Conservation (phyloP, 2,329 filamentous ascomycete species). For the Cercospora beticola region DNA sequence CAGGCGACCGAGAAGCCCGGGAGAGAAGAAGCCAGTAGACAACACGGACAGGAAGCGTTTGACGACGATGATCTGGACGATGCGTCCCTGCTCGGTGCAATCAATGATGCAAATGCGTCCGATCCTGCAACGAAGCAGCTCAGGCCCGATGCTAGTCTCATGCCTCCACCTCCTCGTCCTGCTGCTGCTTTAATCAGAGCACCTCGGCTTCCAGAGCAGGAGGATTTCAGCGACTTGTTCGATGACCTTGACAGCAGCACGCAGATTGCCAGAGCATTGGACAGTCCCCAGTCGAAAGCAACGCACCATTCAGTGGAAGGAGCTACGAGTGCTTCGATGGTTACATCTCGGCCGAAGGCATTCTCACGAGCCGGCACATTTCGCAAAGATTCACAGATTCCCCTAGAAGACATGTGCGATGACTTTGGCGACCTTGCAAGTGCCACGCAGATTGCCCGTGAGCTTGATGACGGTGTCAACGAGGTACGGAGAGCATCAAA, state of each 20-base stretch:
- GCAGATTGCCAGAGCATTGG: constrained; percentile 47
- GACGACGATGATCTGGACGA: constrained; percentile 37
- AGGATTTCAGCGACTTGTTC: constrained; percentile 30
- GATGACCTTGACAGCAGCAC: constrained; percentile 47
- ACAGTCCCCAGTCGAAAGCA: neutral
- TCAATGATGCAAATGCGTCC: neutral
- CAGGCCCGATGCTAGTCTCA: neutral
- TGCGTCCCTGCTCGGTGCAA: neutral
- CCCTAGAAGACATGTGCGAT: constrained; percentile 26
- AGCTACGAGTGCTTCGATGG: neutral
- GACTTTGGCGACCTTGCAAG: constrained; percentile 46
- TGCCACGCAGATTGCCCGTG: constrained; percentile 48
- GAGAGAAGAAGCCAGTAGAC: neutral
- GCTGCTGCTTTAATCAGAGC: neutral
- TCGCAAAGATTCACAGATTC: neutral
- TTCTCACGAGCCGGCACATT: neutral
- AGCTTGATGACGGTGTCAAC: constrained; percentile 36
- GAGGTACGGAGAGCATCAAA: neutral
- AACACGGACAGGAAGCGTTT: constrained; percentile 22
- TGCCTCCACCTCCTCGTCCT: constrained; percentile 14
- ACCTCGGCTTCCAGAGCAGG: neutral
- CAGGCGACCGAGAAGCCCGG: neutral
- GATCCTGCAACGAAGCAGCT: neutral
- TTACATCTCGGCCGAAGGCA: neutral
- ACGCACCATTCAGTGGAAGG: neutral